Evolutionary conservation across 306 rosid genomes (phyloP).

Genomic region (Heteromeles arbutifolia): DNA sequence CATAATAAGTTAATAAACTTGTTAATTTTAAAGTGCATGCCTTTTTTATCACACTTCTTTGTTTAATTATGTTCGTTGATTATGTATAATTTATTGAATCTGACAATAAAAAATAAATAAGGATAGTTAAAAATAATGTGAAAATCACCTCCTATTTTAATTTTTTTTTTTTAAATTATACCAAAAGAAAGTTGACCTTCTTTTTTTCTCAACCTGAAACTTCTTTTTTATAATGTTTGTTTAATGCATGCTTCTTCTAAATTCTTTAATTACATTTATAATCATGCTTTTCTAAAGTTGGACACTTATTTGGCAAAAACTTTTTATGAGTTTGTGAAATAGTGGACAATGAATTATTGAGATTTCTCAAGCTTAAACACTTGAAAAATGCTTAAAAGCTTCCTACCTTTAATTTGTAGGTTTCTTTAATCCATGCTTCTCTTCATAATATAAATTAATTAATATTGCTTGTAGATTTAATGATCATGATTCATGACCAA

Average conservation of each 20-base stretch:
- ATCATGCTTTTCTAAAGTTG: not conserved
- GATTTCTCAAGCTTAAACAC: not conserved
- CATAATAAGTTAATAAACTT: not conserved
- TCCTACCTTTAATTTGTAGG: slow-evolving; percentile 23
- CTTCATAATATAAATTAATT: slow-evolving; percentile 4
- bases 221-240: not conserved
- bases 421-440: slow-evolving; percentile 27
- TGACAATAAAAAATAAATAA: too few species aligned
- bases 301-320: not conserved
- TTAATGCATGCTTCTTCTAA: slow-evolving; percentile 8
- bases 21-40: not conserved
- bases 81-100: too few species aligned
- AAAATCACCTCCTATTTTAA: too few species aligned
- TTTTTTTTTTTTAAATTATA: too few species aligned
- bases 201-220: not conserved
- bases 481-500: slow-evolving; percentile 28
- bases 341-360: not conserved
- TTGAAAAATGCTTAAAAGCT: slow-evolving; percentile 9
- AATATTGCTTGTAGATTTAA: too few species aligned
- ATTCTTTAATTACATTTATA: not conserved
- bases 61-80: too few species aligned
- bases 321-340: not conserved
- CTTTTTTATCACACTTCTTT: too few species aligned
- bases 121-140: too few species aligned
- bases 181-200: not conserved